Evolutionary conservation across 2,329 filamentous ascomycete species (phyloP).

Genomic region (Alternaria rosae): DNA sequence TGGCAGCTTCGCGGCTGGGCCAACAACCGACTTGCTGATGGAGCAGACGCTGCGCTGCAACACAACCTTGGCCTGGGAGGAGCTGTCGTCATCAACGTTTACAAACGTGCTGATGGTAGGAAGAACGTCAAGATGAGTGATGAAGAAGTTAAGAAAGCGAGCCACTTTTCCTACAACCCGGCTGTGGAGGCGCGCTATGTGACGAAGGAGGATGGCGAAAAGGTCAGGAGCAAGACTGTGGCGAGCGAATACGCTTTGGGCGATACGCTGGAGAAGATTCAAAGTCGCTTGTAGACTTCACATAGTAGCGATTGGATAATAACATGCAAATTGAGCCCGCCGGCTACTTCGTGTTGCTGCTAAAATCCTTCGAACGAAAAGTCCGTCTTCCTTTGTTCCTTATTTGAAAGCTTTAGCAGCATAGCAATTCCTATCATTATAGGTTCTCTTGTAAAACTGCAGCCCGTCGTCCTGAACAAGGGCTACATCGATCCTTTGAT

Average conservation of each 20-base stretch:
- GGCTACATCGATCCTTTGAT: accelerated
- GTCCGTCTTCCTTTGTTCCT: neutral
- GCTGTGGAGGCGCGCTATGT: slow-evolving; percentile 89
- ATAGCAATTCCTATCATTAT: neutral
- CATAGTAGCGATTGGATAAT: neutral
- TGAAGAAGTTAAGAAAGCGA: slow-evolving; percentile 69
- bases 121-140: slow-evolving; percentile 67
- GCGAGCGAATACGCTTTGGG: slow-evolving; percentile 74
- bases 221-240: slow-evolving; percentile 72
- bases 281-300: slow-evolving; percentile 66
- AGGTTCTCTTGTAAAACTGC: accelerated
- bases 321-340: neutral
- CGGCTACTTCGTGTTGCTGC: neutral
- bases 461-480: too few relatives aligned
- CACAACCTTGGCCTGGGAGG: slow-evolving; percentile 93
- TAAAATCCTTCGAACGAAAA: neutral
- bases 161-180: slow-evolving; percentile 84
- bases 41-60: slow-evolving; percentile 77
- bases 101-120: slow-evolving; percentile 81
- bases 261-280: slow-evolving; percentile 75
- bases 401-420: neutral
- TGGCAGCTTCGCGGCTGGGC: slow-evolving; percentile 97
- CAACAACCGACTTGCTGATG: slow-evolving; percentile 77
- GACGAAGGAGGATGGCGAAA: slow-evolving; percentile 75
- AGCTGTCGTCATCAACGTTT: slow-evolving; percentile 87